Evolutionary conservation across 148 eudicot species (phyloP).

Genomic region (Cornus florida): DNA sequence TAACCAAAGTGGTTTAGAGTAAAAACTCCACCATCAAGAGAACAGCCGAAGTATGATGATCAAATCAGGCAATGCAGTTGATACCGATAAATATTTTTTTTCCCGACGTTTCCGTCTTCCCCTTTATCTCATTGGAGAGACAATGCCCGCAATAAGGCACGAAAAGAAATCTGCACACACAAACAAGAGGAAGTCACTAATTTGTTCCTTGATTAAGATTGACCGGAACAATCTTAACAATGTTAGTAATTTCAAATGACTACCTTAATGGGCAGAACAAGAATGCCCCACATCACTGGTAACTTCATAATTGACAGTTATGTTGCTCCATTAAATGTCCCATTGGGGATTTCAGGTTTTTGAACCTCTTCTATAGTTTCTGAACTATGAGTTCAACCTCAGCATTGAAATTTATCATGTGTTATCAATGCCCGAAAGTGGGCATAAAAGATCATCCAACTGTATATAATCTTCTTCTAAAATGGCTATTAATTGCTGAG

Average conservation of each 20-base stretch:
- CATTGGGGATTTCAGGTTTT: not conserved
- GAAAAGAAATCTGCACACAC: slow-evolving; percentile 13
- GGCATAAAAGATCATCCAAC: slow-evolving; percentile 46
- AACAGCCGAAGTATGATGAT: not conserved
- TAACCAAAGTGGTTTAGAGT: not conserved
- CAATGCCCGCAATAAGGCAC: slow-evolving; percentile 1
- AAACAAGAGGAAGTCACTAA: not conserved
- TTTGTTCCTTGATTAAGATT: not conserved
- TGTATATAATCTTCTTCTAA: slow-evolving; percentile 44
- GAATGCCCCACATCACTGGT: not conserved
- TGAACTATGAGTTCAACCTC: not conserved
- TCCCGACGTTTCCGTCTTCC: not conserved
- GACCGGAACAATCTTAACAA: not conserved
- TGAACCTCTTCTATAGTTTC: not conserved
- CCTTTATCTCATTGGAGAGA: not conserved
- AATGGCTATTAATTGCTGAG: slow-evolving; percentile 19
- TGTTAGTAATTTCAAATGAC: not conserved
- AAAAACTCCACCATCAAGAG: slow-evolving; percentile 6
- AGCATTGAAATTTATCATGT: slow-evolving; percentile 12
- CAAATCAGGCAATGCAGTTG: slow-evolving; percentile 7
- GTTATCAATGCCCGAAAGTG: slow-evolving; percentile 16
- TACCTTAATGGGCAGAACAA: slow-evolving; percentile 4
- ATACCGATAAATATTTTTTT: too few species aligned
- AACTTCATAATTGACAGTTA: slow-evolving; percentile 9
- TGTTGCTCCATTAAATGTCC: not conserved